phyloP scores from a whole-genome alignment of 225 moss, liverwort and hornwort species.

The Physcomitrium patens region DNA sequence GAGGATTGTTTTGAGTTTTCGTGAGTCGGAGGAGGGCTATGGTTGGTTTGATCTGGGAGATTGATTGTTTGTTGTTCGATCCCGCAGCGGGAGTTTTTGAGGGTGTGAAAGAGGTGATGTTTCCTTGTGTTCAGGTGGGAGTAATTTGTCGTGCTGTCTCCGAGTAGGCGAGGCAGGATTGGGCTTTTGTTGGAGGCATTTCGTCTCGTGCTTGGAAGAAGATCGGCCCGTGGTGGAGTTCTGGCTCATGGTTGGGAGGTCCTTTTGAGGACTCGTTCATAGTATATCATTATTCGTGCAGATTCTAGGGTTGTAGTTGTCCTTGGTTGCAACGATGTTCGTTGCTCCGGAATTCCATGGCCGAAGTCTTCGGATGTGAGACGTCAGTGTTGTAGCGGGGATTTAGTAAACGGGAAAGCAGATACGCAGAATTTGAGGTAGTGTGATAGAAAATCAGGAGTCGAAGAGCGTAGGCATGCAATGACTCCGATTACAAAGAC shows the following conservation, averaged over 20 bases:
- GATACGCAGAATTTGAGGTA: neutral
- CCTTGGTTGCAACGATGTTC: neutral
- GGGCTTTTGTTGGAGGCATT: too few relatives aligned
- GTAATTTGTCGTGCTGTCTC: too few relatives aligned
- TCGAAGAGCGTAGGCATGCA: conserved; percentile 28
- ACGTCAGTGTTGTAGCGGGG: neutral
- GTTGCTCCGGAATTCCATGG: conserved; percentile 5
- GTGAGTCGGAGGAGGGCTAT: too few relatives aligned
- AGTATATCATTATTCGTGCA: neutral
- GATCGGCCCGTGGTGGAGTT: neutral
- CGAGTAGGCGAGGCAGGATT: too few relatives aligned
- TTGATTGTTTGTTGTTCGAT: too few relatives aligned
- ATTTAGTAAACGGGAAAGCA: neutral
- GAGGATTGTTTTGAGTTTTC: too few relatives aligned
- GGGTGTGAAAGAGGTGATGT: too few relatives aligned
- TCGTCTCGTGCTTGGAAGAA: neutral
- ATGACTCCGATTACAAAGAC: conserved; percentile 90
- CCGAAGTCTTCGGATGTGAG: neutral
- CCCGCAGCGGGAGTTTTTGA: too few relatives aligned
- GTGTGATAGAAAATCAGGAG: neutral
- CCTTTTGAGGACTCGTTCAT: neutral
- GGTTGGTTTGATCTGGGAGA: too few relatives aligned
- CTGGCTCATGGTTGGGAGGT: conserved; percentile 24
- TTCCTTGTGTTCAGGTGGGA: too few relatives aligned
- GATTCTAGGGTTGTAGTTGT: conserved; percentile 25